phyloP scores from a whole-genome alignment of 495 filamentous ascomycete species.

The Aspergillus sparsus region DNA sequence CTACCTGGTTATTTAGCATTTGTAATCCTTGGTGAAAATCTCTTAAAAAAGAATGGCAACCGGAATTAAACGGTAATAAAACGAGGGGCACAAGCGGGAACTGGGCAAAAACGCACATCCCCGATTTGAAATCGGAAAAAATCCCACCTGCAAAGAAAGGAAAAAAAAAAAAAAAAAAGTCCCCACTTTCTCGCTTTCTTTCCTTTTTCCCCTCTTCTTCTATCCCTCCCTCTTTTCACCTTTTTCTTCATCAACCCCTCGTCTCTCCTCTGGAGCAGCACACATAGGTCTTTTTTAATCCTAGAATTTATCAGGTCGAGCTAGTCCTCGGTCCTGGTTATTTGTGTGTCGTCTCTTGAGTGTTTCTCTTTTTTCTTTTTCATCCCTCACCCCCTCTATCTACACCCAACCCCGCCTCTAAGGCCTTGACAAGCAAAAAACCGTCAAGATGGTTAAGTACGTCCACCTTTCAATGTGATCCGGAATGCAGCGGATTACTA shows the following conservation, averaged over 20 bases:
- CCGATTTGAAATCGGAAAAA: conserved; percentile 37
- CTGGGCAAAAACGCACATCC: conserved; percentile 35
- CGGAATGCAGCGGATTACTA: neutral
- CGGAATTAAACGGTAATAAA: conserved; percentile 22
- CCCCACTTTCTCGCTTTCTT: conserved; percentile 40
- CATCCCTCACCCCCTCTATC: conserved; percentile 10
- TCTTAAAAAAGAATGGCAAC: neutral
- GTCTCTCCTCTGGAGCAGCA: conserved; percentile 44
- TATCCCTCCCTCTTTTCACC: conserved; percentile 28
- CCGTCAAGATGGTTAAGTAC: conserved; percentile 99
- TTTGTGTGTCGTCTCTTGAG: conserved; percentile 42
- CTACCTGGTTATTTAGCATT: neutral
- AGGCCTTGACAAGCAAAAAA: conserved; percentile 57
- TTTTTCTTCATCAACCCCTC: conserved; percentile 29
- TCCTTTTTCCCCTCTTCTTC: conserved; percentile 42
- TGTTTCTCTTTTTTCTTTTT: conserved; percentile 26
- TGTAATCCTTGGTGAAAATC: conserved; percentile 4
- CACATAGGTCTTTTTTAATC: conserved; percentile 43
- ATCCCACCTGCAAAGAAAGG: conserved; percentile 20
- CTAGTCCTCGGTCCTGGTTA: conserved; percentile 49
- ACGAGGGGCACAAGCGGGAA: conserved; percentile 28
- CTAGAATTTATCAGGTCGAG: conserved; percentile 48
- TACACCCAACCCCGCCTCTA: conserved; percentile 42
- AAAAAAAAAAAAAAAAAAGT: conserved; percentile 32
- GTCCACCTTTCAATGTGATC: conserved; percentile 42